Conservation (phyloP, 352 stramenopile genomes). For the Phytophthora crassamura region DNA sequence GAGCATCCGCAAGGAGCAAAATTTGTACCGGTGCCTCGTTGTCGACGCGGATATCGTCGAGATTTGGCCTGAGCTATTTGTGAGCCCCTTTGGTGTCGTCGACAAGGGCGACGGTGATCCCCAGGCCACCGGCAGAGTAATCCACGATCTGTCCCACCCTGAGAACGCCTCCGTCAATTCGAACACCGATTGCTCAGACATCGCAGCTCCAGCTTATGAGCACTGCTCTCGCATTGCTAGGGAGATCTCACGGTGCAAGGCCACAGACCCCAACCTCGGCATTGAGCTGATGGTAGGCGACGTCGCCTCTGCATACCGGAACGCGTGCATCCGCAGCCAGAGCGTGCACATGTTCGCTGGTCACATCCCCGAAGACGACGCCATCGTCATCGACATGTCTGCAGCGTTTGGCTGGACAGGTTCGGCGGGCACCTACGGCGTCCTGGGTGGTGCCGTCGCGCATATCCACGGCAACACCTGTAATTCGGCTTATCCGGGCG, state of each 20-base stretch:
- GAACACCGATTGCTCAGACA: background rate
- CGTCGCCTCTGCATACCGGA: too few relatives aligned
- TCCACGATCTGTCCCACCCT: slow-evolving; percentile 28
- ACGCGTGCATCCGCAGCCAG: too few relatives aligned
- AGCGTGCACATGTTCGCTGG: too few relatives aligned
- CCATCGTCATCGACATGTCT: too few relatives aligned
- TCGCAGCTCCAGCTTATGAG: too few relatives aligned
- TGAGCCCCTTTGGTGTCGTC: slow-evolving; percentile 24
- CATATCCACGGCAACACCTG: too few relatives aligned
- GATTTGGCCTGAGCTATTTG: slow-evolving; percentile 6
- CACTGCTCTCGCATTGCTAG: too few relatives aligned
- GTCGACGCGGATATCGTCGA: slow-evolving; percentile 3
- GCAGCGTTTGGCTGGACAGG: too few relatives aligned
- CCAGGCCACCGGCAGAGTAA: background rate
- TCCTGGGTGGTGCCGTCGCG: slow-evolving; percentile 23
- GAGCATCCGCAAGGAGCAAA: slow-evolving; percentile 14
- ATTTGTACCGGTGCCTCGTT: background rate
- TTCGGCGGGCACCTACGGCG: slow-evolving; percentile 1
- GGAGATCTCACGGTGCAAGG: background rate
- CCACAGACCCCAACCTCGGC: background rate
- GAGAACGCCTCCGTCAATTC: slow-evolving; percentile 15
- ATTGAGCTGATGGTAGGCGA: slow-evolving; percentile 6
- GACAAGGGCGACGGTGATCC: slow-evolving; percentile 13
- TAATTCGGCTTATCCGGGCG: slow-evolving; percentile 2
- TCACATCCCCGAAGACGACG: too few relatives aligned